Evolutionary conservation across 73 alveolate species (phyloP).

Genomic region (Paramecium bursaria): DNA sequence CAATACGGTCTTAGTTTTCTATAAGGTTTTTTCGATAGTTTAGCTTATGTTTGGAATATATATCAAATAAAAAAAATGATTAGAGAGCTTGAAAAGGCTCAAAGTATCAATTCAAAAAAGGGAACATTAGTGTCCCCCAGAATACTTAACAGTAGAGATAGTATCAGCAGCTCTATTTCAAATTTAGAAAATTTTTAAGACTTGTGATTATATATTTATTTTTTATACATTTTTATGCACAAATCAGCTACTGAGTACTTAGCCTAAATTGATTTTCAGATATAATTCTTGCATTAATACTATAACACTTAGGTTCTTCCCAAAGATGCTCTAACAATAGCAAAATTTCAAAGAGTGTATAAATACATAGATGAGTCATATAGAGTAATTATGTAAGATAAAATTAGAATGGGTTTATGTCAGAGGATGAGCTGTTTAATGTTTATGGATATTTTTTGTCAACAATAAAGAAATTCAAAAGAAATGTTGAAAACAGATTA

Average conservation of each 20-base stretch:
- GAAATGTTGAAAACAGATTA: conserved; percentile 40
- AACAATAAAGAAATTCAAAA: conserved; percentile 57
- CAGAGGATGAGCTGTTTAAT: conserved; percentile 20
- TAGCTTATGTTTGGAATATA: conserved; percentile 17
- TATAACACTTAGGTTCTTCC: not conserved
- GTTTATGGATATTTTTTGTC: conserved; percentile 43
- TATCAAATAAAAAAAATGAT: not conserved
- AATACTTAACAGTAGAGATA: not conserved
- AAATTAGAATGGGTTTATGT: not conserved
- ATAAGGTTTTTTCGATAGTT: conserved; percentile 30
- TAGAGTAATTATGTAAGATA: not conserved
- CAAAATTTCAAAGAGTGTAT: conserved; percentile 17
- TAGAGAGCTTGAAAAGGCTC: not conserved
- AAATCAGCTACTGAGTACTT: conserved; percentile 49
- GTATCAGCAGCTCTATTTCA: not conserved
- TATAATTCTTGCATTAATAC: not conserved
- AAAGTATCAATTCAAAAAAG: not conserved
- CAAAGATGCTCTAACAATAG: not conserved
- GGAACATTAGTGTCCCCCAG: not conserved
- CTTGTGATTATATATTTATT: conserved; percentile 15
- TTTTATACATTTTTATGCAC: not conserved
- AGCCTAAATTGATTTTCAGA: not conserved
- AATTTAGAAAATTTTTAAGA: conserved; percentile 40
- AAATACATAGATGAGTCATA: conserved; percentile 33
- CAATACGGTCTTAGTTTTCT: conserved; percentile 47